Evolutionary conservation across 2,329 filamentous ascomycete species (phyloP), one percentile per base, ranked within the genome.

Genomic region (Fusarium sp.): DNA sequence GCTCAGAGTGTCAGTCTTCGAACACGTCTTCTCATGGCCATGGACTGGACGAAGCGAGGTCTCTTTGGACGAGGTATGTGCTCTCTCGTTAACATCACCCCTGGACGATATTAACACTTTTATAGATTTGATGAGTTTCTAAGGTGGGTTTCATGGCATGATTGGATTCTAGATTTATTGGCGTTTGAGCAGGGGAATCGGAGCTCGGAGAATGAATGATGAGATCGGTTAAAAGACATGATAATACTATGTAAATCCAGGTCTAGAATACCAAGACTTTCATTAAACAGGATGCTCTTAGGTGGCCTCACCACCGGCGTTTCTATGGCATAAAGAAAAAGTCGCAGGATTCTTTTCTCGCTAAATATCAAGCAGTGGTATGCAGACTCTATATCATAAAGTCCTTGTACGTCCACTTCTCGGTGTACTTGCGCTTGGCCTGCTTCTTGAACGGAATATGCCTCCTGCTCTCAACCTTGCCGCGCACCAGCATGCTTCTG

Each of bases 341-440:
- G 64, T 52, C n/a, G 38, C 50, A 68, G 20, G 60, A 66, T 69
- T 75, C 69, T 73, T 63, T 75, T 73, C 62, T 75, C 73, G 72
- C 73, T 71, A 69, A 75, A 71, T 50, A 45, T 50, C 35, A 66
- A 64, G 65, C 67, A 54, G 60, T 58, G 22, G 40, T 74, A 62
- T 69, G 70, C 64, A 45, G 64, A 59, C 52, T 73, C 69, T 64
- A 78, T 71, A 84, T 72, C 58, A 78, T 76, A 74, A 98, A 99
- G 82, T 99, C 96, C 88, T 99, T 99, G 87, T 98, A 94, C 52
- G 92, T 91, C 96, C 96, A 99, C 85, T 98, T 99, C 89, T 98
- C 96, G 8, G 94, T 98, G 61, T 91, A 84, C 82, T 93, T 94
- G 76, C 87, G 91, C 88, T 92, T 95, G 73, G 90, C 90, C 87